phyloP scores from a whole-genome alignment of 495 filamentous ascomycete genomes.

The Aspergillus cavernicola region DNA sequence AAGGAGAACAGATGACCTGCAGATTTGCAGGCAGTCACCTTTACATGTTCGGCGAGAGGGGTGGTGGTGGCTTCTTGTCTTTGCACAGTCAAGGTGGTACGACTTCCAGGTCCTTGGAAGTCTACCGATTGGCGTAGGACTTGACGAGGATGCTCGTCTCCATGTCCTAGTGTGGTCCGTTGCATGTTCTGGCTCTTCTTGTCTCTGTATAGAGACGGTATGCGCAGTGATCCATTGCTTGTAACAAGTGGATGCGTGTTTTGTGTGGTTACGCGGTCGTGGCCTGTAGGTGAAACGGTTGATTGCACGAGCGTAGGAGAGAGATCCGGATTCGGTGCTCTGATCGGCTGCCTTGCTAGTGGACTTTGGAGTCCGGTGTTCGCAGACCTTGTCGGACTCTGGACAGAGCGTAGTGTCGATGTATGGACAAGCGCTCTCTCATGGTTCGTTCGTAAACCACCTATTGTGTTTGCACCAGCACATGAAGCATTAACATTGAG shows the following conservation, averaged over 20 bases:
- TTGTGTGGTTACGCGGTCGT: not conserved
- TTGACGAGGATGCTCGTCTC: not conserved
- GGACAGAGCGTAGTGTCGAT: not conserved
- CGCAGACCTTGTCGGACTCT: not conserved
- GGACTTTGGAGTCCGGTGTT: slow-evolving; percentile 3
- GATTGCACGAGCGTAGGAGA: not conserved
- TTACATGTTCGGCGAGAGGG: not conserved
- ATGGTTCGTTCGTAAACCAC: not conserved
- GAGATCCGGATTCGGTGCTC: not conserved
- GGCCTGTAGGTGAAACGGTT: not conserved
- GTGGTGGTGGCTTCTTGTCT: not conserved
- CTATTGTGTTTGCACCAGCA: not conserved
- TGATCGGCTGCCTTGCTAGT: not conserved
- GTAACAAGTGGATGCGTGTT: not conserved
- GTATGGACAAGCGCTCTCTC: not conserved
- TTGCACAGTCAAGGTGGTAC: not conserved
- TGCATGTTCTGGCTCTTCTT: not conserved
- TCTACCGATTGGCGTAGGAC: not conserved
- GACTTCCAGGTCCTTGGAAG: not conserved
- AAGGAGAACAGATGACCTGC: not conserved
- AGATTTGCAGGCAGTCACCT: not conserved
- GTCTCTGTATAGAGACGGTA: not conserved
- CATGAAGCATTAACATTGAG: slow-evolving; percentile 19
- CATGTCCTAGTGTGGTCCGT: not conserved
- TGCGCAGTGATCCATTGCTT: not conserved